Evolutionary conservation across 768 basidiomycete genomes (phyloP), one percentile per base, ranked within the genome.

Genomic region (Lepiota brunneoincarnata): DNA sequence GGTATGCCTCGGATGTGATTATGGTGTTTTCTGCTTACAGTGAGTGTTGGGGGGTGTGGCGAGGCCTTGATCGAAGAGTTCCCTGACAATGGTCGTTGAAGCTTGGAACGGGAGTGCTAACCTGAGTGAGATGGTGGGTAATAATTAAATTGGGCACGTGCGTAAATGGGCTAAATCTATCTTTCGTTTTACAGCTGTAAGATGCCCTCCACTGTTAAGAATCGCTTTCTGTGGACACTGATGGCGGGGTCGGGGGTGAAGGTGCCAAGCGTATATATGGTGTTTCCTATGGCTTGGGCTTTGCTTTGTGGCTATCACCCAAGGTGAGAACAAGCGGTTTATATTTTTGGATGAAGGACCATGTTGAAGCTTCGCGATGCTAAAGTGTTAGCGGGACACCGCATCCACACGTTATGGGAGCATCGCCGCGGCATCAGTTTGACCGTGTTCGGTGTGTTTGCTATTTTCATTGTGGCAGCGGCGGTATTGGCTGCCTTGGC

Each of bases 381-480:
- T 45, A 17, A 17, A 54, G 52, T 44, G 9, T 15, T 54, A 18
- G 52, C 31, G 0, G 52, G 43, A 17, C 26, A 54, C 20, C 52
- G 37, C 7, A 46, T 54, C 35, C 52, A 45, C 23, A 46, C 52
- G 2, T 21, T 54, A 28, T 54, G 52, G 52, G 44, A 47, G 4
- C 52, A 54, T 26, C 52, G 44, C 12, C 24, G 43, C 6, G 14
- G 24, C 7, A 39, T 54, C 36, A 45, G 12, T 7, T 36, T n/a
- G 3, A 28, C 9, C 11, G 21, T 54, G 1, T 54, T 38, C 17
- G 37, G 37, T 15, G 44, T 40, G 3, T 46, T 54, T 26, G 9
- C 17, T 11, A 6, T 46, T 6, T 37, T 54, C 20, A 3, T 36
- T 14, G 23, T 54, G 11, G 37, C 18, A 21, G 10, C 42, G 10